These are phyloP conservation scores for Suaeda aralocaspica DNA, from an alignment of 148 eudicot genomes.

Conservation along the genomic window DNA sequence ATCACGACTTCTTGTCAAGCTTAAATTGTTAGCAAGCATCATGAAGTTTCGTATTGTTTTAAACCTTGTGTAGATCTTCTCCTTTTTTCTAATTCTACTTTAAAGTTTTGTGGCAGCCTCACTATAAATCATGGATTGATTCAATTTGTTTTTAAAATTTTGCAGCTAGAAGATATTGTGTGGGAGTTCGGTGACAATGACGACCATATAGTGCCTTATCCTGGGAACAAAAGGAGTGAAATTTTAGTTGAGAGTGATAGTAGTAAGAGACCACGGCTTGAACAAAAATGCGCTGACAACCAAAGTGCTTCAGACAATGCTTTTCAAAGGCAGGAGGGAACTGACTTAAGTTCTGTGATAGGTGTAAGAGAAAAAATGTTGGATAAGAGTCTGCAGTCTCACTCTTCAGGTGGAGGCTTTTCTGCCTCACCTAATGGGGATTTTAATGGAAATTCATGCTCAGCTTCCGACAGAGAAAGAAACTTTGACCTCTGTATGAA, in stretches of 20 bases:
- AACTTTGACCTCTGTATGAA: constrained; percentile 30
- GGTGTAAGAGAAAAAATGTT: constrained; percentile 37
- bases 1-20: too few species aligned
- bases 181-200: constrained; percentile 64
- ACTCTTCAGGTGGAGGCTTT: constrained; percentile 34
- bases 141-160: too few species aligned
- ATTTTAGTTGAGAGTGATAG: constrained; percentile 32
- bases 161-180: constrained; percentile 76
- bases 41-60: neutral
- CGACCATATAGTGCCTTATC: constrained; percentile 76
- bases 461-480: constrained; percentile 40
- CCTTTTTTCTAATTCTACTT: neutral
- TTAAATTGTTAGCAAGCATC: neutral
- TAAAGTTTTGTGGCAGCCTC: neutral
- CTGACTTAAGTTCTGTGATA: constrained; percentile 23
- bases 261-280: constrained; percentile 39
- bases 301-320: constrained; percentile 22
- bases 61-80: neutral
- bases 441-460: constrained; percentile 28
- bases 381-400: constrained; percentile 43
- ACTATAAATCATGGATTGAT: neutral
- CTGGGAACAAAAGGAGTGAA: constrained; percentile 27
- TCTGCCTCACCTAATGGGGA: constrained; percentile 37
- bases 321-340: constrained; percentile 35
- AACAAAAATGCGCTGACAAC: constrained; percentile 30